Conservation (phyloP, 208 protist genomes). For the Ichthyophonus hoferi region DNA sequence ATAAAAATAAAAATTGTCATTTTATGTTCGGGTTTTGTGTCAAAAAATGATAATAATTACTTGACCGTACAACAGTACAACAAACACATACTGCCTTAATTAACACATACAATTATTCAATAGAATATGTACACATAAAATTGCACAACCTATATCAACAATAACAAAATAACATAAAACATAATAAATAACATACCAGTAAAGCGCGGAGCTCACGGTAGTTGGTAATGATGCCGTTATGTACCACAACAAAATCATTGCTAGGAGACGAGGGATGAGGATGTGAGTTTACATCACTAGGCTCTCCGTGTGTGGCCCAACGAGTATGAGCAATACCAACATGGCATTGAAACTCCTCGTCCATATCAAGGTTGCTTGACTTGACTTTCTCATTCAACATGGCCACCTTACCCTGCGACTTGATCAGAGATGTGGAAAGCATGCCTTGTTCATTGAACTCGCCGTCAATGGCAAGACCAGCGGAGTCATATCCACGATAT, state of each 20-base stretch:
- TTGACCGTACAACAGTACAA: no score
- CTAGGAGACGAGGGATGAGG: constrained; percentile 45
- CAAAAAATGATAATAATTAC: no score
- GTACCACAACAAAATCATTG: constrained; percentile 53
- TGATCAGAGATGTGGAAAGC: neutral
- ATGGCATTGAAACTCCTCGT: constrained; percentile 33
- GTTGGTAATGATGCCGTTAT: constrained; percentile 74
- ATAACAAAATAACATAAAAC: no score
- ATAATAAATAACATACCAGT: constrained; percentile 33
- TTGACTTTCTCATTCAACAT: neutral
- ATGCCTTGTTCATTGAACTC: neutral
- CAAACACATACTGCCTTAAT: no score
- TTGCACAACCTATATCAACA: no score
- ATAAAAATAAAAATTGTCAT: no score
- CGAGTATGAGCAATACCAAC: constrained; percentile 75
- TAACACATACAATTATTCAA: no score
- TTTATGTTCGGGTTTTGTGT: no score
- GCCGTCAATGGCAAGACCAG: constrained; percentile 39
- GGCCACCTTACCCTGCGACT: neutral
- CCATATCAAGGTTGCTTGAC: constrained; percentile 4
- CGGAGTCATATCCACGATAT: constrained; percentile 51
- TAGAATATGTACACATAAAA: no score
- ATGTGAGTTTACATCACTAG: constrained; percentile 64
- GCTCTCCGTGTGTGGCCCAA: constrained; percentile 91
- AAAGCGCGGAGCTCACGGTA: constrained; percentile 46